Evolutionary conservation across 306 rosid species (phyloP).

Genomic region (Gynostemma pentaphyllum): DNA sequence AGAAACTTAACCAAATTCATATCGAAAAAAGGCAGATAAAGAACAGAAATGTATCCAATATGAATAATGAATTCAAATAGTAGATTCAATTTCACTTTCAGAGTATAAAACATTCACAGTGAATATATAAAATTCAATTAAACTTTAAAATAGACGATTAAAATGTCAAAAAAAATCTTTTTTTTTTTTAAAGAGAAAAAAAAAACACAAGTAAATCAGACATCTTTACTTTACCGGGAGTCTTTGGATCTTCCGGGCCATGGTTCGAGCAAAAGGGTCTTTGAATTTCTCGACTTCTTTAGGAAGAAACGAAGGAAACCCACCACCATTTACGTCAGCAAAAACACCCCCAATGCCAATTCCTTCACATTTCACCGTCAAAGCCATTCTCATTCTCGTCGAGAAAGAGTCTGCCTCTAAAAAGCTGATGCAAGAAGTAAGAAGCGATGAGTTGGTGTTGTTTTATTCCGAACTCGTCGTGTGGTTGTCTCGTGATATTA

Average conservation of each 20-base stretch:
- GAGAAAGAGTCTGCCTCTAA: no score
- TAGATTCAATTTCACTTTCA: no score
- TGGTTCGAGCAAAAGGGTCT: conserved; percentile 55
- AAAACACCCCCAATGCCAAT: conserved; percentile 1
- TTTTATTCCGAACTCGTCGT: no score
- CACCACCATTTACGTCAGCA: neutral
- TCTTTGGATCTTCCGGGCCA: conserved; percentile 65
- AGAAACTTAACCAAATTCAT: no score
- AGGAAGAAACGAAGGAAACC: conserved; percentile 71
- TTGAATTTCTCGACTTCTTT: conserved; percentile 42
- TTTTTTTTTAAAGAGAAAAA: no score
- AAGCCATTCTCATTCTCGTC: conserved; percentile 1
- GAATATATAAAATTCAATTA: neutral
- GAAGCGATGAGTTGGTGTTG: no score
- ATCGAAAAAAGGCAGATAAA: no score
- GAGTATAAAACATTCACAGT: neutral
- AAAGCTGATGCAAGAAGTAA: no score
- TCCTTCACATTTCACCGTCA: conserved; percentile 15
- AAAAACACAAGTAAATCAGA: neutral
- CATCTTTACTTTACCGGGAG: conserved; percentile 51
- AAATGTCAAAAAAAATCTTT: neutral
- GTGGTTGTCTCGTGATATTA: no score
- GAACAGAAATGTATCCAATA: neutral
- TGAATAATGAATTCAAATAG: neutral
- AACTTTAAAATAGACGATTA: neutral